phyloP scores from a whole-genome alignment of 2,329 filamentous ascomycete genomes.

The Chaetothyriales sp. region DNA sequence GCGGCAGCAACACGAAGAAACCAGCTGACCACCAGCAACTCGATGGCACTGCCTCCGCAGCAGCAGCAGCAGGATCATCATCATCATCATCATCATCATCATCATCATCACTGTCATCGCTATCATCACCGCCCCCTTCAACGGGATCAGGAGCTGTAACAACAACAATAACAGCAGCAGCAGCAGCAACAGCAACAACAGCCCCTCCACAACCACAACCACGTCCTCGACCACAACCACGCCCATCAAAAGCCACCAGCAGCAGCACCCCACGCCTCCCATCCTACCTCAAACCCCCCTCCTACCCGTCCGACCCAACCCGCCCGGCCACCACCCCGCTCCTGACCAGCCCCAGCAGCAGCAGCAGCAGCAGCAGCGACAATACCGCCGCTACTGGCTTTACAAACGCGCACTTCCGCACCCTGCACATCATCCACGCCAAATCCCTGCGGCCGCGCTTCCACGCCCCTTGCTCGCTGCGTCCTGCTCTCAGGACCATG shows the following conservation, averaged over 20 bases:
- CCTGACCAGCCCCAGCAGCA: too few relatives aligned
- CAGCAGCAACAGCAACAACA: too few relatives aligned
- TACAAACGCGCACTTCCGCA: conserved; percentile 17
- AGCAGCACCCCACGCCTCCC: conserved; percentile 5
- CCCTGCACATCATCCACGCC: conserved; percentile 16
- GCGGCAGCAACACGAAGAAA: not conserved
- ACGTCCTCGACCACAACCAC: too few relatives aligned
- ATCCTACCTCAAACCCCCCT: conserved; percentile 16
- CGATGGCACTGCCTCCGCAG: not conserved
- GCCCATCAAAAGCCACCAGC: too few relatives aligned
- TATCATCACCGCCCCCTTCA: not conserved
- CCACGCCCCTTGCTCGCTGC: conserved; percentile 11
- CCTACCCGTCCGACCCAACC: conserved; percentile 14
- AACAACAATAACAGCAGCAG: too few relatives aligned
- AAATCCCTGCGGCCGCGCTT: conserved; percentile 16
- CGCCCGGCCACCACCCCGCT: conserved; percentile 6
- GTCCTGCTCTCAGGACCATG: conserved; percentile 20
- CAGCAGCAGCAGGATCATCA: not conserved
- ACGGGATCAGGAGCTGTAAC: too few relatives aligned
- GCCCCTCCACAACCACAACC: too few relatives aligned
- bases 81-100: not conserved
- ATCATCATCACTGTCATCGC: not conserved
- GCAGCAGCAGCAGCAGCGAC: not conserved
- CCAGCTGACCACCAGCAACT: not conserved
- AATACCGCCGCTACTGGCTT: too few relatives aligned